Evolutionary conservation across 169 alveolate species (phyloP).

Genomic region (Cryptosporidium canis): DNA sequence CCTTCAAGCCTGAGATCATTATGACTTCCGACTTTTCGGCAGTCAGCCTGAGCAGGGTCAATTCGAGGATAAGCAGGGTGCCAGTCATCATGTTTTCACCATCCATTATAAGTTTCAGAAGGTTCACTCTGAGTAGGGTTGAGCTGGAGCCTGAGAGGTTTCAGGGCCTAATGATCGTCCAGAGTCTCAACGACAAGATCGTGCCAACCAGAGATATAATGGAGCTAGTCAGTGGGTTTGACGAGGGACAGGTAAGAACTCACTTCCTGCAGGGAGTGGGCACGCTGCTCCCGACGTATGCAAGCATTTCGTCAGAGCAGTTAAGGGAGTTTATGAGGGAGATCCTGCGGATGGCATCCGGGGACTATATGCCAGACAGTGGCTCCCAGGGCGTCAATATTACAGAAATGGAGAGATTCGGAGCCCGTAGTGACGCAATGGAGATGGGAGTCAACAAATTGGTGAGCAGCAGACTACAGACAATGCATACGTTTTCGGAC

Average conservation of each 20-base stretch:
- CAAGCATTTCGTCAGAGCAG: slow-evolving; percentile 51
- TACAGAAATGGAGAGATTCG: slow-evolving; percentile 1
- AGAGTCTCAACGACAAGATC: slow-evolving; percentile 57
- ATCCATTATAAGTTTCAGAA: slow-evolving; percentile 24
- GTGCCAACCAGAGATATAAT: slow-evolving; percentile 71
- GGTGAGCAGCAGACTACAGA: slow-evolving; percentile 26
- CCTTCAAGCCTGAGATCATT: slow-evolving; percentile 55
- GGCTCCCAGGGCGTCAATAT: background rate
- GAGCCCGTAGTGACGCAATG: background rate
- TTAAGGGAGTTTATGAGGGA: slow-evolving; percentile 13
- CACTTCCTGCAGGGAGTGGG: slow-evolving; percentile 58
- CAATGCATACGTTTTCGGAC: slow-evolving; percentile 38
- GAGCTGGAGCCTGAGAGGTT: slow-evolving; percentile 47
- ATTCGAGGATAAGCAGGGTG: slow-evolving; percentile 47
- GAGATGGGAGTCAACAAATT: slow-evolving; percentile 10
- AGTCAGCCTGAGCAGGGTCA: slow-evolving; percentile 32
- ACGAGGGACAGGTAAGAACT: slow-evolving; percentile 34
- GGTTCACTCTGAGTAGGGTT: slow-evolving; percentile 35
- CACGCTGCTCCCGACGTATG: slow-evolving; percentile 50
- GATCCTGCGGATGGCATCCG: slow-evolving; percentile 10
- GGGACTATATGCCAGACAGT: background rate
- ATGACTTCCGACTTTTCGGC: slow-evolving; percentile 68
- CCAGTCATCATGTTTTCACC: slow-evolving; percentile 71
- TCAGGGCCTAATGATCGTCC: slow-evolving; percentile 45
- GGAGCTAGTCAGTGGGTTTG: slow-evolving; percentile 30